Base-by-base conservation (phyloP, 1,284 basidiomycete genomes). In the Volvariella surrecta region DNA sequence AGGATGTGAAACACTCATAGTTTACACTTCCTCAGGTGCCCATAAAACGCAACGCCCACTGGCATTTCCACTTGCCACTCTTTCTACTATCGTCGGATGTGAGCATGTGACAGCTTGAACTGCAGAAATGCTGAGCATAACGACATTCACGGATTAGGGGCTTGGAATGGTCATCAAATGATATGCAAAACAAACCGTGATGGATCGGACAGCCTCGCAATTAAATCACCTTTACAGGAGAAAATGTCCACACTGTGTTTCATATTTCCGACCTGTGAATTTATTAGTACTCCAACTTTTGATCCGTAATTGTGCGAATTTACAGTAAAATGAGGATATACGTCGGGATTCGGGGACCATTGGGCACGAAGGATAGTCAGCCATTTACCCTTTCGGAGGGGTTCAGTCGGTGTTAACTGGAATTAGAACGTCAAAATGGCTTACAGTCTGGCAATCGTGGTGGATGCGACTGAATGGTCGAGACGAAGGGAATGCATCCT, bases 331-430 rank as follows among this genome's bases (percentile, higher is more conserved):
- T 89, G 82, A 21, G 86, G 86, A 53, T 82, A 86, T 4, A 72
- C 75, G 40, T 89, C 76, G 2, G 82, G 74, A 61, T 89, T 89
- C 1, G 73, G 71, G 15, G 68, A 75, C 86, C 86, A 89, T 51
- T 80, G 77, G 0, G 87, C 84, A 43, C 76, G 74, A 24, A 89
- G 61, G 22, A 82, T 72, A 1, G 85, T 84, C 22, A 89, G 48
- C 87, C 87, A 89, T 63, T 73, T 74, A 0, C 86, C 86, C 86
- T 89, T n/a, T n/a, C n/a, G n/a, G n/a, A n/a, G n/a, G n/a, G n/a
- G n/a, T n/a, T n/a, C n/a, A n/a, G n/a, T n/a, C n/a, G n/a, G n/a
- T n/a, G n/a, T n/a, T n/a, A 43, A 16, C 35, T 9, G n/a, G 42
- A 39, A n/a, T n/a, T n/a, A n/a, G n/a, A n/a, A n/a, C 15, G 9